Conservation (phyloP, 257 asterid genomes). For the Solanum bukasovii region DNA sequence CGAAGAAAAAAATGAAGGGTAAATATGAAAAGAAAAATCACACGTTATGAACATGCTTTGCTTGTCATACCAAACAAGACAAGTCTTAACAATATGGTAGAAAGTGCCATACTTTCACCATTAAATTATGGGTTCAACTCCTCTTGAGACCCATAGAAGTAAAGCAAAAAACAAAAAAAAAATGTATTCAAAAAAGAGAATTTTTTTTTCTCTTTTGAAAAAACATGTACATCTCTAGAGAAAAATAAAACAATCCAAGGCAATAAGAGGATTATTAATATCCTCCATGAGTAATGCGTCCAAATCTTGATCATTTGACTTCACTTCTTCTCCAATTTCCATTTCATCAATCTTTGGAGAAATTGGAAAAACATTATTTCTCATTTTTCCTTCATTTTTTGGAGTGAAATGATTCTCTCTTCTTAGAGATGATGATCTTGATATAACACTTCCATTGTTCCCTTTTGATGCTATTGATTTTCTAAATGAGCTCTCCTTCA, state of each 20-base stretch:
- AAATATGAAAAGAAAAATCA: not conserved
- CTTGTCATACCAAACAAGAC: not conserved
- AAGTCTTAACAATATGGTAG: not conserved
- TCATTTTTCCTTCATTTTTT: slow-evolving; percentile 2
- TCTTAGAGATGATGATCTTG: slow-evolving; percentile 1
- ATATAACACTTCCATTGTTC: slow-evolving; percentile 20
- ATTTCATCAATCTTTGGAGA: slow-evolving; percentile 25
- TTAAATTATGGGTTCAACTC: not conserved
- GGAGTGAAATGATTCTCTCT: slow-evolving; percentile 14
- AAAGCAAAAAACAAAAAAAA: not conserved
- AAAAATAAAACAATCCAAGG: slow-evolving; percentile 81
- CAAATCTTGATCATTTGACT: slow-evolving; percentile 10
- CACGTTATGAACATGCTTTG: not conserved
- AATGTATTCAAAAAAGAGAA: not conserved
- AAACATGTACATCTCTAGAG: slow-evolving; percentile 14
- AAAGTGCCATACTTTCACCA: not conserved
- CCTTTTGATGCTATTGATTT: not conserved
- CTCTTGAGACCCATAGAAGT: not conserved
- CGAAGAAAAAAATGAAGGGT: not conserved
- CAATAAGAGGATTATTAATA: slow-evolving; percentile 56
- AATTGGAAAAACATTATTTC: not conserved
- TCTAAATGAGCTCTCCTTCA: not conserved
- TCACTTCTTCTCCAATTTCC: slow-evolving; percentile 11
- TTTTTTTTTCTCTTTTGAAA: not conserved
- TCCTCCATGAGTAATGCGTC: slow-evolving; percentile 50